Conservation (phyloP, 116 monocot genomes). For the Trichopus zeylanicus region DNA sequence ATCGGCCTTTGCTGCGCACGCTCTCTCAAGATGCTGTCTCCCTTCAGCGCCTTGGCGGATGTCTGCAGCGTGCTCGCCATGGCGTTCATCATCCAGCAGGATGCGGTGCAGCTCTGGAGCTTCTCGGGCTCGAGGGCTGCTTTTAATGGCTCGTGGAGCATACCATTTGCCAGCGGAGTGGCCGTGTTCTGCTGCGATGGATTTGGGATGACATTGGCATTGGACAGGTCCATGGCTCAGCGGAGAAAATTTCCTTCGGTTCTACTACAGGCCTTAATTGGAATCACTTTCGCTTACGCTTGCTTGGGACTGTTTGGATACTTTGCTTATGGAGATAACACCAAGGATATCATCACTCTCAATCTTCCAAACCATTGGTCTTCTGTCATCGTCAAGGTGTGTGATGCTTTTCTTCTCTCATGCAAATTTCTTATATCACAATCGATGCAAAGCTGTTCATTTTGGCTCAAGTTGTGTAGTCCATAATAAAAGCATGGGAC, state of each 20-base stretch:
- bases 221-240: constrained; percentile 79
- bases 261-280: constrained; percentile 45
- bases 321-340: constrained; percentile 75
- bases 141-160: constrained; percentile 54
- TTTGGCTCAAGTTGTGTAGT: too few relatives aligned
- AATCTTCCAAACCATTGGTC: constrained; percentile 76
- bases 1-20: constrained; percentile 55
- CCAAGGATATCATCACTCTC: constrained; percentile 78
- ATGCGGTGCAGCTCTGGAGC: constrained; percentile 39
- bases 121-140: constrained; percentile 26
- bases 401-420: neutral
- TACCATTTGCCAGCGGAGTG: constrained; percentile 67
- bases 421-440: neutral
- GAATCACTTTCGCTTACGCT: constrained; percentile 36
- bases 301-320: constrained; percentile 70
- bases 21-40: constrained; percentile 63
- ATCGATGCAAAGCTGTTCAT: too few relatives aligned
- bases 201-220: constrained; percentile 70
- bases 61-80: constrained; percentile 76
- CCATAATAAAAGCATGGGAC: too few relatives aligned
- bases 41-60: constrained; percentile 80
- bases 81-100: constrained; percentile 75
- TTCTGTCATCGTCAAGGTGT: constrained; percentile 55
- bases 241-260: constrained; percentile 46
- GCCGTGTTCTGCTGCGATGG: constrained; percentile 91